Evolutionary conservation across 1,139 yeast species (phyloP).

Genomic region (Taphrina betulina): DNA sequence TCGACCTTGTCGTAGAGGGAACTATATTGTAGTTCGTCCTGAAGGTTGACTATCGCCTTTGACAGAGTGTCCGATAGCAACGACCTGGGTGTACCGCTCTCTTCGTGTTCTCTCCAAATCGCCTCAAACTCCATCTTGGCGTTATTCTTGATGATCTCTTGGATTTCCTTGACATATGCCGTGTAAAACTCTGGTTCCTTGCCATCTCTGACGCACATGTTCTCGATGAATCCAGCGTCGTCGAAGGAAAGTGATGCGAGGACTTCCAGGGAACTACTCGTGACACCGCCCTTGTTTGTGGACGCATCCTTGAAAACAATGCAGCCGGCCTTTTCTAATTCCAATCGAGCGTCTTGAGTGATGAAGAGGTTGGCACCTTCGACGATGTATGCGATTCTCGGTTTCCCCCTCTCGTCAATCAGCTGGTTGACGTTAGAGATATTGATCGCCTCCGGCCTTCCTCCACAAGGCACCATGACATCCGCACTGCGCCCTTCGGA

Average conservation of each 20-base stretch:
- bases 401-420: slow-evolving; percentile 76
- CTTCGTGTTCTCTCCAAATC: slow-evolving; percentile 73
- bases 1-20: slow-evolving; percentile 80
- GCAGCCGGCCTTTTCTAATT: slow-evolving; percentile 82
- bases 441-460: slow-evolving; percentile 95
- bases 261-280: slow-evolving; percentile 93
- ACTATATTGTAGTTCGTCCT: slow-evolving; percentile 81
- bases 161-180: slow-evolving; percentile 79
- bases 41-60: slow-evolving; percentile 79
- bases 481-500: slow-evolving; percentile 65
- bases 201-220: slow-evolving; percentile 66
- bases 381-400: slow-evolving; percentile 80
- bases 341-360: slow-evolving; percentile 87
- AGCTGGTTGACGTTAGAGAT: slow-evolving; percentile 73
- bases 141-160: slow-evolving; percentile 67
- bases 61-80: slow-evolving; percentile 83
- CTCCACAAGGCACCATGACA: slow-evolving; percentile 96
- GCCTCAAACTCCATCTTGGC: slow-evolving; percentile 85
- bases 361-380: slow-evolving; percentile 97
- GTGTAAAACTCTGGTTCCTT: slow-evolving; percentile 69
- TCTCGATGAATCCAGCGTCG: slow-evolving; percentile 70
- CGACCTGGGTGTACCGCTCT: slow-evolving; percentile 69
- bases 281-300: slow-evolving; percentile 97
- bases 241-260: slow-evolving; percentile 89
- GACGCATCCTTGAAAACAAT: slow-evolving; percentile 92